Evolutionary conservation across 352 stramenopile species (phyloP), one percentile per base, ranked within the genome.

Genomic region (Globisporangium recalcitrans): DNA sequence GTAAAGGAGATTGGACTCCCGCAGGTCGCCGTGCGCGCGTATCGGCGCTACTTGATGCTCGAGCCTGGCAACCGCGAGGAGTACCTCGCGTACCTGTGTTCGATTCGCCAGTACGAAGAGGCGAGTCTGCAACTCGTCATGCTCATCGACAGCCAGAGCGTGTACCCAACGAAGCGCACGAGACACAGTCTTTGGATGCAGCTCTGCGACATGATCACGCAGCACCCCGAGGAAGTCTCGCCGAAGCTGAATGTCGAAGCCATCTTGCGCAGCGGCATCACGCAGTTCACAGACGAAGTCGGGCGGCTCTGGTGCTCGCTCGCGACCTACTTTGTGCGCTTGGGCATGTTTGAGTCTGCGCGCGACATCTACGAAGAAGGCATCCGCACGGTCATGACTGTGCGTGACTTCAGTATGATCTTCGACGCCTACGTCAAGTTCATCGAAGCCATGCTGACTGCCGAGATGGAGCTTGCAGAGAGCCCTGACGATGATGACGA

Each of bases 361-460:
- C 84, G 97, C 36, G 91, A 97, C 65, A 83, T 99, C 14, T 99
- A 99, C 65, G 96, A 99, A 75, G 86, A 95, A 65, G 87, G 90
- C 10, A 79, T 91, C 29, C 69, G 75, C 21, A 84, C 77, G 0
- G 83, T 93, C 13, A 48, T 90, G 52, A 93, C 82, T 0, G 84
- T 93, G 46, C 90, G 97, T 10, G 98, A 99, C 79, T 99, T 99
- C 67, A 98, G 90, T 64, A 91, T 99, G 72, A 89, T 99, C 27
- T 99, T 99, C 61, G 97, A 99, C 73, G 94, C 97, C 2, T 99
- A 99, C 72, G 81, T 98, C 22, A 93, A 98, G 75, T 99, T 99
- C 74, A 94, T 99, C 75, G 97, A 99, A 75, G 92, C 87, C 22
- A 91, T 99, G 67, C 77, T 99, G 16, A 97, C 91, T 13, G 95